A percentile compares a stretch with the other conserved stretches of the same genome.
These are phyloP conservation scores for Cyberlindnera euphorbiiphila DNA, from an alignment of 805 yeast genomes.

Conservation along the genomic window DNA sequence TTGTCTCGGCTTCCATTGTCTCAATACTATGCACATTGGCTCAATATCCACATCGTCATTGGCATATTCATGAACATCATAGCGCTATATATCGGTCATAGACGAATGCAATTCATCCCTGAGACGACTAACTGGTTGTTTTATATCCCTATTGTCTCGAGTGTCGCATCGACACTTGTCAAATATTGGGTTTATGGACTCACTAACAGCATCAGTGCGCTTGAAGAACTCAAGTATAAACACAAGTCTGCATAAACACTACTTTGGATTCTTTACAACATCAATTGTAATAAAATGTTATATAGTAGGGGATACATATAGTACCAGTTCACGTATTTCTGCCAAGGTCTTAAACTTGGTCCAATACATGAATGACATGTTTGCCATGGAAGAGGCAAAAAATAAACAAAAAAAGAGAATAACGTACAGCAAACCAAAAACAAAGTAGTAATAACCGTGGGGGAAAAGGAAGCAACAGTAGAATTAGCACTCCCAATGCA, in stretches of 20 bases:
- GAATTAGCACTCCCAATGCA: not conserved
- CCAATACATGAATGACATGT: not conserved
- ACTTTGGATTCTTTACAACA: too few species aligned
- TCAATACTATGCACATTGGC: not conserved
- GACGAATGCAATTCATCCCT: slow-evolving; percentile 2
- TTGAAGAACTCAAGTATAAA: slow-evolving; percentile 16
- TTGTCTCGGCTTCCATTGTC: slow-evolving; percentile 1
- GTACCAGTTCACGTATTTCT: too few species aligned
- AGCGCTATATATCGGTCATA: slow-evolving; percentile 4
- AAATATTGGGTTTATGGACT: slow-evolving; percentile 12
- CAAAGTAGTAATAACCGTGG: not conserved
- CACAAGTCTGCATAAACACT: slow-evolving; percentile 16
- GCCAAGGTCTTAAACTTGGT: too few species aligned
- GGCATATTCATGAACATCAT: slow-evolving; percentile 5
- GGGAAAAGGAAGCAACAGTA: too few species aligned
- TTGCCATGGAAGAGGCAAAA: not conserved
- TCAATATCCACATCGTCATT: slow-evolving; percentile 7
- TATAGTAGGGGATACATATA: too few species aligned
- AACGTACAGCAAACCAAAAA: not conserved
- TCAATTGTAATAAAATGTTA: too few species aligned
- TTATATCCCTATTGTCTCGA: slow-evolving; percentile 10
- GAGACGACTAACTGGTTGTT: slow-evolving; percentile 8
- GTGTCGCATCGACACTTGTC: slow-evolving; percentile 9
- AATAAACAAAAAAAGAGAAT: not conserved
- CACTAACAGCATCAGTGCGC: slow-evolving; percentile 6